phyloP scores from a whole-genome alignment of 495 filamentous ascomycete genomes.

The Neurospora sp. region DNA sequence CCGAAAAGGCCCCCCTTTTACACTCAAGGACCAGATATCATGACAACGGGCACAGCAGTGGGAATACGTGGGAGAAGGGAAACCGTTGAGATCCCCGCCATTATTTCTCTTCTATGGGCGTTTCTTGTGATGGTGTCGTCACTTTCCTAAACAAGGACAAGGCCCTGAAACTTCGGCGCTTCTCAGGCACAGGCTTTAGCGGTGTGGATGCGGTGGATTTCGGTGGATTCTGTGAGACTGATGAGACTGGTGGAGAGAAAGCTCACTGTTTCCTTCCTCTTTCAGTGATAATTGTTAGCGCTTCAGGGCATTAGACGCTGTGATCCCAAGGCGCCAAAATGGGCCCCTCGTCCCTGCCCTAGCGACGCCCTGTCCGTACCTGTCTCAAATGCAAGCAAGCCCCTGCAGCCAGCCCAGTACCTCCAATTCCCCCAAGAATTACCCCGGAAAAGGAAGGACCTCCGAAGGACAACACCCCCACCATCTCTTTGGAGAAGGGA shows the following conservation, averaged over 20 bases:
- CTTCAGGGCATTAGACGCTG: neutral
- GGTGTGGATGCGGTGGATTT: neutral
- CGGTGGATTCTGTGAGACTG: neutral
- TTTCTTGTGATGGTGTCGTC: neutral
- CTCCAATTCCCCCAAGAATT: neutral
- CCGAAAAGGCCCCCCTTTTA: neutral
- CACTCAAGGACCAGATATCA: neutral
- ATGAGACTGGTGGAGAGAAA: neutral
- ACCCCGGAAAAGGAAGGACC: neutral
- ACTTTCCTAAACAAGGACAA: neutral
- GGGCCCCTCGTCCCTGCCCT: neutral
- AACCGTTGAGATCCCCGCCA: neutral
- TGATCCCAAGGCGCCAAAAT: neutral
- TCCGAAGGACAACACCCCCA: neutral
- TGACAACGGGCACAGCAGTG: neutral
- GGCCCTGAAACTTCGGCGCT: neutral
- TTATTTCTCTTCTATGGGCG: neutral
- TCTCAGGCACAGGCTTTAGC: neutral
- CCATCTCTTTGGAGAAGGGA: no score
- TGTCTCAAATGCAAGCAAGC: neutral
- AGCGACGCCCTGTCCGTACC: neutral
- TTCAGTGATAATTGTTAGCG: neutral
- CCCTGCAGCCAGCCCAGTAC: neutral
- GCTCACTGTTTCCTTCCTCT: neutral
- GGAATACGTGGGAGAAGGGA: neutral